Percentiles rank a stretch among this genome's conserved stretches.
phyloP scores from a whole-genome alignment of 106 monocot genomes.

The Acorus calamus region DNA sequence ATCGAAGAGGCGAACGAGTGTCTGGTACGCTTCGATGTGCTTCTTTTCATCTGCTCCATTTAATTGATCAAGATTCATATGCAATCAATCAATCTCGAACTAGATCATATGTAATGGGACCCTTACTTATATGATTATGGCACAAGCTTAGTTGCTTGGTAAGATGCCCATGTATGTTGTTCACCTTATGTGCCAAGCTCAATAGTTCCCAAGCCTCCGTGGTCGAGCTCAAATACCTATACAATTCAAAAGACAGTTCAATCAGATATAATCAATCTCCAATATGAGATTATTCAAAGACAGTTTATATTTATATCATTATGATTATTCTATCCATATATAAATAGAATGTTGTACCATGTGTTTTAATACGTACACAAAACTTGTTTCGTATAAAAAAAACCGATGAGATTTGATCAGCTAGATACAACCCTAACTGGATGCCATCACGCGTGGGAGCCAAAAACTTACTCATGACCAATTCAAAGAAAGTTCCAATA shows the following conservation, averaged over 20 bases:
- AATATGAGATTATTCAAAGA: too few species aligned
- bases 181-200: constrained; percentile 65
- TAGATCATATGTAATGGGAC: not conserved
- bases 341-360: too few species aligned
- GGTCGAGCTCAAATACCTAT: constrained; percentile 45
- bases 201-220: constrained; percentile 87
- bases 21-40: constrained; percentile 47
- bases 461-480: too few species aligned
- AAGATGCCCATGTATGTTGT: constrained; percentile 61
- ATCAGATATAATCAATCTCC: not conserved
- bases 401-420: not conserved
- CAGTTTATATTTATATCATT: too few species aligned
- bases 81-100: not conserved
- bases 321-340: too few species aligned
- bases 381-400: not conserved
- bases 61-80: not conserved
- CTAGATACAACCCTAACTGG: too few species aligned
- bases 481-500: too few species aligned
- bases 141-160: constrained; percentile 38
- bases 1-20: constrained; percentile 51
- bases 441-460: too few species aligned
- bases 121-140: constrained; percentile 42
- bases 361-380: too few species aligned
- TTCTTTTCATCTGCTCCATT: constrained; percentile 48
- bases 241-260: not conserved